Percentiles rank a stretch among this genome's conserved stretches.
Evolutionary conservation across 1,139 yeast species (phyloP).

Genomic region (Suhomyces terraborum): DNA sequence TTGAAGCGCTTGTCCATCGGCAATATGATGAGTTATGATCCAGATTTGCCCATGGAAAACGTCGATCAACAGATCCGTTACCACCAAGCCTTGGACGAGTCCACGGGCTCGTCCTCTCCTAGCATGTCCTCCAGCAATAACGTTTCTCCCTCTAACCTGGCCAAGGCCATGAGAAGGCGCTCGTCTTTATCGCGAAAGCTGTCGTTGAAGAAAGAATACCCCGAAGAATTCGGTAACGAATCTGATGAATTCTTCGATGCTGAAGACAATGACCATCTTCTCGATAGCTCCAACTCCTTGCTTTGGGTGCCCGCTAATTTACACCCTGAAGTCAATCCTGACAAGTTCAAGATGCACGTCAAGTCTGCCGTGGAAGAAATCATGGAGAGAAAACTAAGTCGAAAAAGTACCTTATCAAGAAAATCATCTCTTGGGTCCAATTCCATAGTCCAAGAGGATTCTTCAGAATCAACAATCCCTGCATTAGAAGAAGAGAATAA

Average conservation of each 20-base stretch:
- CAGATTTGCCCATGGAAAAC: conserved; percentile 54
- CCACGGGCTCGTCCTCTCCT: conserved; percentile 4
- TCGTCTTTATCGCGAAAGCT: conserved; percentile 14
- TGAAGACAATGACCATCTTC: conserved; percentile 27
- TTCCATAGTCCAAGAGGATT: conserved; percentile 10
- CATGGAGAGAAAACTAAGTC: conserved; percentile 47
- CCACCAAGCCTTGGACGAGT: conserved; percentile 9
- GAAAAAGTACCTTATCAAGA: conserved; percentile 33
- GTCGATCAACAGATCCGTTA: conserved; percentile 23
- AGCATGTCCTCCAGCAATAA: conserved; percentile 3
- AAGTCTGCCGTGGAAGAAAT: conserved; percentile 78
- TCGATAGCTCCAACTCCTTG: conserved; percentile 35
- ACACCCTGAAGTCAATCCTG: conserved; percentile 94
- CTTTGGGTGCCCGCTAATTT: conserved; percentile 95
- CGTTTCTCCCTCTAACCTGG: conserved; percentile 3
- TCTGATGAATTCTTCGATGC: conserved; percentile 31
- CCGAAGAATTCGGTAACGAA: conserved; percentile 12
- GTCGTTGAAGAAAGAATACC: conserved; percentile 13
- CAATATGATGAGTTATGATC: conserved; percentile 54
- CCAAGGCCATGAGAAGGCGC: conserved; percentile 10
- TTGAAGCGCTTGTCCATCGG: conserved; percentile 59
- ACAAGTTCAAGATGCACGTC: conserved; percentile 81
- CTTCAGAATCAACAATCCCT: conserved; percentile 11
- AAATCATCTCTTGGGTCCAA: conserved; percentile 31
- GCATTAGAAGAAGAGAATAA: conserved; percentile 7